phyloP scores from a whole-genome alignment of 805 yeast species.

The Grigorovia humatica region DNA sequence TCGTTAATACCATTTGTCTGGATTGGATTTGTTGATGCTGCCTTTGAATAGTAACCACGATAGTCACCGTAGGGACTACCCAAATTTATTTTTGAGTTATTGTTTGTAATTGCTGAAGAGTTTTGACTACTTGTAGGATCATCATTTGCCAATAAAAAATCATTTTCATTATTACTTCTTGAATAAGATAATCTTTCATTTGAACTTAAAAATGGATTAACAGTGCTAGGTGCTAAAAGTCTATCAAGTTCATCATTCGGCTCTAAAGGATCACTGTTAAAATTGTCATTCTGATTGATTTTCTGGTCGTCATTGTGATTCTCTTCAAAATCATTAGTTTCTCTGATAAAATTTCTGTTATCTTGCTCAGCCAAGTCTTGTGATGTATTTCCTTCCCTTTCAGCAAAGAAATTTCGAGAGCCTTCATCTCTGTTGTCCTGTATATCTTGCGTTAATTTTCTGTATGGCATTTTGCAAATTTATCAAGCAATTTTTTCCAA shows the following conservation, averaged over 20 bases:
- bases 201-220: slow-evolving; percentile 1
- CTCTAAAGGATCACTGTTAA: neutral
- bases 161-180: neutral
- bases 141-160: neutral
- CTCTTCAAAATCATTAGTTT: neutral
- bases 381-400: neutral
- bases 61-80: slow-evolving; percentile 10
- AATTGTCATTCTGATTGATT: no score
- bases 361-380: neutral
- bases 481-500: neutral
- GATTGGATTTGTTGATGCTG: neutral
- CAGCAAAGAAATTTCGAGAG: neutral
- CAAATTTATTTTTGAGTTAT: neutral
- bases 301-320: neutral
- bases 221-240: slow-evolving; percentile 1
- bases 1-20: neutral
- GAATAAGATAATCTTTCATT: slow-evolving; percentile 1
- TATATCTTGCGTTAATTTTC: slow-evolving; percentile 6
- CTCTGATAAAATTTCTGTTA: neutral
- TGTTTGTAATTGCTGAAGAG: neutral
- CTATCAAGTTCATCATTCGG: neutral
- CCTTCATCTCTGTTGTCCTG: neutral
- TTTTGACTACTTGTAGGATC: neutral
- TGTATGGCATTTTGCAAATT: slow-evolving; percentile 3
- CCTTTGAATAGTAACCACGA: slow-evolving; percentile 25